Evolutionary conservation across 139 green algal genomes (phyloP).

Genomic region (Desmodesmus armatus): DNA sequence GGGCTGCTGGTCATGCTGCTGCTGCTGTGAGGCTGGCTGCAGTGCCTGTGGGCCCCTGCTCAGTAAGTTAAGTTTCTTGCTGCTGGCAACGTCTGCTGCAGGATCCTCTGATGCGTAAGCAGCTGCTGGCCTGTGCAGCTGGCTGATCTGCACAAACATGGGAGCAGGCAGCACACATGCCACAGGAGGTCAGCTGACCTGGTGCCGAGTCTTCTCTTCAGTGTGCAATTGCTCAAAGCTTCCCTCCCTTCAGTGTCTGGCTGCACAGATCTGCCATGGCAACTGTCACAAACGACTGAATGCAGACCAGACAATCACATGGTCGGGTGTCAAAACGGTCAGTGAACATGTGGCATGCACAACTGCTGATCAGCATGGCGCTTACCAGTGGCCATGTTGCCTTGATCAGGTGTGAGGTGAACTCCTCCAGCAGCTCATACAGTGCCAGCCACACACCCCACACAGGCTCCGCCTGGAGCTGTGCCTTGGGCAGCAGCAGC

Average conservation of each 20-base stretch:
- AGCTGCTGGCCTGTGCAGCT: slow-evolving; percentile 16
- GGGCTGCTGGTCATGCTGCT: background rate
- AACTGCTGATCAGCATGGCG: background rate
- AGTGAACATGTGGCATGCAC: background rate
- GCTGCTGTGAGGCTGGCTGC: background rate
- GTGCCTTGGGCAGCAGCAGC: slow-evolving; percentile 30
- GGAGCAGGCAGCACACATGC: background rate
- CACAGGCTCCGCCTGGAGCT: slow-evolving; percentile 10
- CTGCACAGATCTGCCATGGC: too few species aligned
- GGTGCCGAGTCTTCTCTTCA: background rate
- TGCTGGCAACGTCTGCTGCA: slow-evolving; percentile 32
- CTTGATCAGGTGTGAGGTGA: slow-evolving; percentile 32
- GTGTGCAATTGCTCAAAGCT: background rate
- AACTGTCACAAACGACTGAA: too few species aligned
- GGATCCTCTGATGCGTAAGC: slow-evolving; percentile 15
- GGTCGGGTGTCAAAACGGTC: too few species aligned
- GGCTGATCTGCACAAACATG: slow-evolving; percentile 32
- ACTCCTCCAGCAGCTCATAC: slow-evolving; percentile 44
- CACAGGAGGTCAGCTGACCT: background rate
- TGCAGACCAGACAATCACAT: too few species aligned
- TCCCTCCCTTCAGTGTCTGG: background rate
- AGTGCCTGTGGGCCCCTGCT: background rate
- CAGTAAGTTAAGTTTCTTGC: slow-evolving; percentile 5
- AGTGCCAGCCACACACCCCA: slow-evolving; percentile 40
- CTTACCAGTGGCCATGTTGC: slow-evolving; percentile 40